A percentile compares a stretch with the other conserved stretches of the same genome.
Evolutionary conservation across 2,329 filamentous ascomycete genomes (phyloP).

Genomic region (Thielaviopsis punctulata): DNA sequence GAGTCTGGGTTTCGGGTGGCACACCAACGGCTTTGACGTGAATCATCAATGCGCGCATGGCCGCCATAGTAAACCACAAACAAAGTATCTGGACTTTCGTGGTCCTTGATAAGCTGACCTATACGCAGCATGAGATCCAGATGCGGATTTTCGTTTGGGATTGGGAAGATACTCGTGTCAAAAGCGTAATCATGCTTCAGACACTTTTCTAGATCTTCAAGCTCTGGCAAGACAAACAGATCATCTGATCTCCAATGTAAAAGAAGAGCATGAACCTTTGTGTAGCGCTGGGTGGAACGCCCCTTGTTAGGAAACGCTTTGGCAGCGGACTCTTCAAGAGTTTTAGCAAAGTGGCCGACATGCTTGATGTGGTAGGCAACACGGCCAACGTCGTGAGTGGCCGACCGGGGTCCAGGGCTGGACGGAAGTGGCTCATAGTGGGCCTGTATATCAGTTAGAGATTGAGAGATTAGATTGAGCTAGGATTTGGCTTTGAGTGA

Average conservation of each 20-base stretch:
- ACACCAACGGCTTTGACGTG: slow-evolving; percentile 43
- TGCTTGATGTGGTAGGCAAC: slow-evolving; percentile 42
- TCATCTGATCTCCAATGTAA: slow-evolving; percentile 42
- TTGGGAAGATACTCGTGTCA: slow-evolving; percentile 39
- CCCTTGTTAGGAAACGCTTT: slow-evolving; percentile 40
- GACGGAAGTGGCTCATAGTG: slow-evolving; percentile 12
- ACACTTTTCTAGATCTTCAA: slow-evolving; percentile 38
- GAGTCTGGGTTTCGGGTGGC: slow-evolving; percentile 36
- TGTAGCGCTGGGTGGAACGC: slow-evolving; percentile 34
- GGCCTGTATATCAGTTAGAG: slow-evolving; percentile 10
- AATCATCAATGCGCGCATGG: slow-evolving; percentile 41
- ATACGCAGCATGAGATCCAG: slow-evolving; percentile 40
- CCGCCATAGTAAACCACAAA: slow-evolving; percentile 43
- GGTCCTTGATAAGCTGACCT: slow-evolving; percentile 37
- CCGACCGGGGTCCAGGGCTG: slow-evolving; percentile 18
- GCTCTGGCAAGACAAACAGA: slow-evolving; percentile 38
- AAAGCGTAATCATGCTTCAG: slow-evolving; percentile 38
- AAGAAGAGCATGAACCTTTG: slow-evolving; percentile 35
- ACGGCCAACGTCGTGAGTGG: slow-evolving; percentile 40
- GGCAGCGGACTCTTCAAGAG: slow-evolving; percentile 37
- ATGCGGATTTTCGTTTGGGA: slow-evolving; percentile 40
- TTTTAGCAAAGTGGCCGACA: slow-evolving; percentile 35
- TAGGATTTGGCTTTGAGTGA: neutral
- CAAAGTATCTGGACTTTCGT: slow-evolving; percentile 36
- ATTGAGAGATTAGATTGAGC: neutral